Evolutionary conservation across 225 moss, liverwort and hornwort species (phyloP).

Genomic region (Pseudoscleropodium purum): DNA sequence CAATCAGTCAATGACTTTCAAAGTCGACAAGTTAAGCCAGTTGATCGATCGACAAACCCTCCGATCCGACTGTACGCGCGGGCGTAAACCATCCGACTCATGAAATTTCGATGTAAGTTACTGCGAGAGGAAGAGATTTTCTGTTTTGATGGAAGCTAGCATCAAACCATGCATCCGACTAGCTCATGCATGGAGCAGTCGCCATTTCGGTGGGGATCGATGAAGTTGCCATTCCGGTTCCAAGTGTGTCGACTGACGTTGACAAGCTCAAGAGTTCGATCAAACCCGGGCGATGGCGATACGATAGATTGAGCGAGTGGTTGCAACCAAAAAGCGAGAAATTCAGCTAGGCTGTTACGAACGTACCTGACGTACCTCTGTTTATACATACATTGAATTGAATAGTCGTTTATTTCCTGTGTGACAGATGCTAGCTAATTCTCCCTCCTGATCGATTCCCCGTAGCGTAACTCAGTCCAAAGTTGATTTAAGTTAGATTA

Average conservation of each 20-base stretch:
- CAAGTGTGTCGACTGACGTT: background rate
- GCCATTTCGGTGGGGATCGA: background rate
- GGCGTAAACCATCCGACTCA: background rate
- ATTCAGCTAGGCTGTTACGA: background rate
- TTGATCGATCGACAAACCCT: background rate
- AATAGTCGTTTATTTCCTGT: background rate
- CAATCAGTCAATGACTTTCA: background rate
- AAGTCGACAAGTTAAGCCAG: background rate
- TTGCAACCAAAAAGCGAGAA: background rate
- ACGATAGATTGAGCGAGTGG: background rate
- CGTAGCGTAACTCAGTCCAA: background rate
- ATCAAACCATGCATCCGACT: background rate
- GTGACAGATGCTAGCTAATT: background rate
- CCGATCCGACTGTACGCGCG: background rate
- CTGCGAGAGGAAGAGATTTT: background rate
- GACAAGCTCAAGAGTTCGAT: background rate
- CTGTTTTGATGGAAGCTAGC: too few relatives aligned
- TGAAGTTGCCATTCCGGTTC: background rate
- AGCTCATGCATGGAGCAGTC: background rate
- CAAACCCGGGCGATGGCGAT: background rate
- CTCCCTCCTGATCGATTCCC: background rate
- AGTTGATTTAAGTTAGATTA: background rate
- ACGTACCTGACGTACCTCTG: background rate
- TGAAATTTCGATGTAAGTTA: background rate
- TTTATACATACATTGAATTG: background rate